phyloP scores from a whole-genome alignment of 1,139 yeast genomes.

The Hemisphaericaspora xylanilytica region DNA sequence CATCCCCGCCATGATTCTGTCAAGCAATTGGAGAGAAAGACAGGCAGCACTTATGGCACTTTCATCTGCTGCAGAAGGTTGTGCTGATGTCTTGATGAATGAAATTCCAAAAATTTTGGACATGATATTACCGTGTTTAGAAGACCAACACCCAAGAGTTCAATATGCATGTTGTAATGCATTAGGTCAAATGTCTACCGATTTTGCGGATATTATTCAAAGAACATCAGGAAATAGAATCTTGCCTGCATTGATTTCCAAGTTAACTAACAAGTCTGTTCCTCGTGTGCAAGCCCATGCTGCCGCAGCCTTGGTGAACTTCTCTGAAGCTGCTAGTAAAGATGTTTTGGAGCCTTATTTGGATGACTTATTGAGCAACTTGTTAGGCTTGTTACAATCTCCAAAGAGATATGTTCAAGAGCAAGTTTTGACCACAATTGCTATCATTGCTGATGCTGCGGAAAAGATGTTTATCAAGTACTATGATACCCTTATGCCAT shows the following conservation, averaged over 20 bases:
- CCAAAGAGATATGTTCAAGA: conserved; percentile 95
- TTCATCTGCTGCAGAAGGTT: conserved; percentile 96
- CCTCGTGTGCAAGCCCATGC: conserved; percentile 98
- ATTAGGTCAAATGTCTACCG: conserved; percentile 96
- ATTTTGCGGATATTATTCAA: conserved; percentile 88
- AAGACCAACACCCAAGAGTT: conserved; percentile 87
- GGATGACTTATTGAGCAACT: conserved; percentile 71
- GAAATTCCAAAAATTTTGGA: conserved; percentile 83
- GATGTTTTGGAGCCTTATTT: conserved; percentile 87
- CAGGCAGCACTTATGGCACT: conserved; percentile 97
- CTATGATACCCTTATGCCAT: conserved; percentile 93
- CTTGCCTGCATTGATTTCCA: conserved; percentile 84
- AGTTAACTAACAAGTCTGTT: conserved; percentile 64
- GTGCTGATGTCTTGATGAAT: conserved; percentile 79
- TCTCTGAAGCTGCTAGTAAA: conserved; percentile 87
- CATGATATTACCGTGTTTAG: conserved; percentile 75
- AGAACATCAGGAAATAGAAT: conserved; percentile 74
- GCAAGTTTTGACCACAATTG: conserved; percentile 94
- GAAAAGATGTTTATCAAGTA: conserved; percentile 84
- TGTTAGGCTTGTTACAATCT: conserved; percentile 73
- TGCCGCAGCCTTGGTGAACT: conserved; percentile 96
- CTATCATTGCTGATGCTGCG: conserved; percentile 98
- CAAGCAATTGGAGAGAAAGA: conserved; percentile 86
- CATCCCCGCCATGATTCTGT: conserved; percentile 76
- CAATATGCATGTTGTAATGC: conserved; percentile 98